These are phyloP conservation scores for Larix kaempferi DNA, from an alignment of 75 land plant species.

Conservation along the genomic window DNA sequence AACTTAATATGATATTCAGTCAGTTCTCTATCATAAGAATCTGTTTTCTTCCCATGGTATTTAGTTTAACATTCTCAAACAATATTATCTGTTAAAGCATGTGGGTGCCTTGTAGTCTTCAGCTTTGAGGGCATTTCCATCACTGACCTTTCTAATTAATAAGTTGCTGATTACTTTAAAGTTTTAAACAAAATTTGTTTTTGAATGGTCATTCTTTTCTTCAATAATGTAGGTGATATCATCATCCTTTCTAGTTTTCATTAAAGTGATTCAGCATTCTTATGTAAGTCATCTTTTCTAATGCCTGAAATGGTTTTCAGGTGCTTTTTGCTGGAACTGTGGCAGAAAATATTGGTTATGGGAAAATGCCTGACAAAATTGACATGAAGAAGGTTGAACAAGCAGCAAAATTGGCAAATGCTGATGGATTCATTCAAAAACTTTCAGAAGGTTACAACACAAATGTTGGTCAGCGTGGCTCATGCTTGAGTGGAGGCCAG, in stretches of 20 bases:
- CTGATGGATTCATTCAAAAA: slow-evolving; percentile 72
- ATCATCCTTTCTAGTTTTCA: neutral
- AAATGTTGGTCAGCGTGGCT: slow-evolving; percentile 75
- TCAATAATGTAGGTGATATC: too few relatives aligned
- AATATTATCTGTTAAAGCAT: too few relatives aligned
- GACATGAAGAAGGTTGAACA: slow-evolving; percentile 68
- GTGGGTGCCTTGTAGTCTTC: too few relatives aligned
- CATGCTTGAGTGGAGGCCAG: slow-evolving; percentile 92
- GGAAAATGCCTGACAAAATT: slow-evolving; percentile 46
- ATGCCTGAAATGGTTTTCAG: slow-evolving; percentile 31
- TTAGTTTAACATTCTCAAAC: too few relatives aligned
- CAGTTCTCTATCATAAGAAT: too few relatives aligned
- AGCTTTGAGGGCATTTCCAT: too few relatives aligned
- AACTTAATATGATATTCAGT: too few relatives aligned
- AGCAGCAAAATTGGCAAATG: slow-evolving; percentile 83
- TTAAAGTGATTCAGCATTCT: neutral
- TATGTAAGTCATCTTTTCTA: slow-evolving; percentile 2
- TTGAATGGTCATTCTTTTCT: too few relatives aligned
- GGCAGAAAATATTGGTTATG: slow-evolving; percentile 95
- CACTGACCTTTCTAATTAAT: too few relatives aligned
- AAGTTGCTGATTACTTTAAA: too few relatives aligned
- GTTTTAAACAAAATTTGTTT: too few relatives aligned
- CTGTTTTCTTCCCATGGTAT: too few relatives aligned
- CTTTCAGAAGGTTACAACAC: slow-evolving; percentile 81
- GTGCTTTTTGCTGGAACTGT: slow-evolving; percentile 88